phyloP scores from a whole-genome alignment of 108 stramenopile species.

The Fragilariopsis cylindrus region DNA sequence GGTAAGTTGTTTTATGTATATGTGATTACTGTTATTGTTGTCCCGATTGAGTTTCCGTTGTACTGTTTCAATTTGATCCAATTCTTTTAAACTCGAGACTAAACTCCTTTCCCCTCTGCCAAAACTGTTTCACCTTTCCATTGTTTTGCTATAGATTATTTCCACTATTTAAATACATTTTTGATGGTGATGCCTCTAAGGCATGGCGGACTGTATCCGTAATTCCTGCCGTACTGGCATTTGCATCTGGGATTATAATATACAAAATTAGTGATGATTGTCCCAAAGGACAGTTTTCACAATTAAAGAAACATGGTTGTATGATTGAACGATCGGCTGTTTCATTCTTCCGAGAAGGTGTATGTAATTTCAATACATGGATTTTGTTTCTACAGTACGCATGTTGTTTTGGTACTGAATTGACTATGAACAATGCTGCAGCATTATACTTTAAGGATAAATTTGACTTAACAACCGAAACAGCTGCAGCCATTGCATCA shows the following conservation, averaged over 20 bases:
- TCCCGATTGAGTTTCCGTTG: slow-evolving; percentile 24
- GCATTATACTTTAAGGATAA: slow-evolving; percentile 81
- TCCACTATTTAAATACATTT: slow-evolving; percentile 45
- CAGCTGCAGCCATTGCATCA: slow-evolving; percentile 76
- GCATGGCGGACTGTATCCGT: slow-evolving; percentile 74
- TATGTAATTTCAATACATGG: slow-evolving; percentile 73
- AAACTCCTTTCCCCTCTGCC: neutral
- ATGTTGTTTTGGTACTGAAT: slow-evolving; percentile 88
- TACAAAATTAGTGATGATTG: slow-evolving; percentile 60
- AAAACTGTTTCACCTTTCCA: neutral
- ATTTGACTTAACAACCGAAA: slow-evolving; percentile 68
- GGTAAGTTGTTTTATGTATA: neutral
- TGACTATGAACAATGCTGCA: slow-evolving; percentile 76
- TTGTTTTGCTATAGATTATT: slow-evolving; percentile 15
- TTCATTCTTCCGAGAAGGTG: slow-evolving; percentile 17
- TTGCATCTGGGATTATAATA: slow-evolving; percentile 41
- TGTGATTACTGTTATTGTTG: slow-evolving; percentile 36
- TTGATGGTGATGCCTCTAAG: slow-evolving; percentile 48
- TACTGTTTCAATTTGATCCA: slow-evolving; percentile 48
- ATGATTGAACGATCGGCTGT: slow-evolving; percentile 48
- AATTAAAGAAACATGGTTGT: slow-evolving; percentile 53
- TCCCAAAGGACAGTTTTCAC: slow-evolving; percentile 83
- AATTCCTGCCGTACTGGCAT: slow-evolving; percentile 68
- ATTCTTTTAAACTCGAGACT: too few species aligned
- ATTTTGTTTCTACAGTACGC: slow-evolving; percentile 78